These are phyloP conservation scores for Diplosphaera chodatii DNA, from an alignment of 139 green algal genomes.

Conservation along the genomic window DNA sequence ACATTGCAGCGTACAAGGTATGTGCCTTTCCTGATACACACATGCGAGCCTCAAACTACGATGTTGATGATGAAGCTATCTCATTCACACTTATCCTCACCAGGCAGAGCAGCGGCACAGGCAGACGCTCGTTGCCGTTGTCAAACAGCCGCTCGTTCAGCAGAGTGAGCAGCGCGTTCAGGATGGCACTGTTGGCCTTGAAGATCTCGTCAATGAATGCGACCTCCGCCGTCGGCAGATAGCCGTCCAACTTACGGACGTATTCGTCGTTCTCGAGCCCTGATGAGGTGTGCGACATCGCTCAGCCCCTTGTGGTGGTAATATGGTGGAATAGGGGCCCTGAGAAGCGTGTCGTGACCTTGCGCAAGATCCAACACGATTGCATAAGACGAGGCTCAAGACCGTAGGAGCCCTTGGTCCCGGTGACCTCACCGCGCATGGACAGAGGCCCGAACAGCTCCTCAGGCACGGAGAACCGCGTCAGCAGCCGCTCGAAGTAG, in stretches of 20 bases:
- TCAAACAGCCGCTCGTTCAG: slow-evolving; percentile 97
- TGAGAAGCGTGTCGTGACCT: no score
- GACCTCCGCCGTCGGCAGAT: slow-evolving; percentile 81
- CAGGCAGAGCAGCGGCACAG: slow-evolving; percentile 68
- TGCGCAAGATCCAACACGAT: no score
- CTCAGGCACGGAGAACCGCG: slow-evolving; percentile 89
- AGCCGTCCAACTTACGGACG: slow-evolving; percentile 80
- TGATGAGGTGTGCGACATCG: background rate
- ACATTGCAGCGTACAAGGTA: no score
- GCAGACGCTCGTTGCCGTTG: slow-evolving; percentile 79
- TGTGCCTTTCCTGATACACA: no score
- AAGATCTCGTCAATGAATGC: slow-evolving; percentile 96
- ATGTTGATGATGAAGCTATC: background rate
- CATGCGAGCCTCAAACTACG: no score
- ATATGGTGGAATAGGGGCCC: no score
- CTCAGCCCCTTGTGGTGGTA: no score
- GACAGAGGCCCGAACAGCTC: slow-evolving; percentile 93
- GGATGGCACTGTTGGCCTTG: slow-evolving; percentile 90
- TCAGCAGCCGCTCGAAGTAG: slow-evolving; percentile 94
- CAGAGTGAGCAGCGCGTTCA: slow-evolving; percentile 93
- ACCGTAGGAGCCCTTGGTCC: no score
- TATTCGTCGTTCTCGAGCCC: slow-evolving; percentile 84
- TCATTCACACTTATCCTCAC: slow-evolving; percentile 28
- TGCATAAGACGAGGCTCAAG: no score
- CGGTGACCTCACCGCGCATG: slow-evolving; percentile 51